Base-by-base conservation (phyloP, 73 alveolate species). In the Paramecium pentaurelia region DNA sequence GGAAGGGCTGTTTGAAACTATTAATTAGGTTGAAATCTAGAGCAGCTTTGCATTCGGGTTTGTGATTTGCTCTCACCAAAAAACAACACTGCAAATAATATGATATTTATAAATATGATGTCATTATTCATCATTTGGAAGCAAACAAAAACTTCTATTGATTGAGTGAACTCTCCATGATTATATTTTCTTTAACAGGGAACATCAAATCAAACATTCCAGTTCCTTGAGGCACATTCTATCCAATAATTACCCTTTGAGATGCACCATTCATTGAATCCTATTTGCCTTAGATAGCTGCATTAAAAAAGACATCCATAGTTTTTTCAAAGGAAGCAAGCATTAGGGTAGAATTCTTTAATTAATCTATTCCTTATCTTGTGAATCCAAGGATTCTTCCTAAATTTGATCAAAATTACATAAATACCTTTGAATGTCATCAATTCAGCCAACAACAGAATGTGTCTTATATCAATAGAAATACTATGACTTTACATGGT, bases 261-360 rank as follows among this genome's bases (percentile, higher is more conserved):
- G 94, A 89, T 28, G 75, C 94, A 42, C 94, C 92, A 71, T 89
- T 83, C 88, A 89, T 58, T 3, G 94, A 71, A 45, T 89, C 94
- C 9, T 70, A 14, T 51, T 83, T 89, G 3, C 92, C 94, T 47
- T 71, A 37, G 14, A 89, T 71, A 32, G 92, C 92, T 14, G 92
- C 94, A 71, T 89, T 71, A 47, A 71, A 89, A 22, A 89, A 71
- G 14, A 89, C 75, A 18, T 89, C 92, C 60, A 83, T 89, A 22
- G 94, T 89, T 42, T 89, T 89, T 49, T 89, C 94, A 71, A 89
- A 89, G 27, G 94, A 89, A 1, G 92, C 94, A 44, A 89, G 64
- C 94, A 89, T 71, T 25, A 89, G 37, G 4, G 94, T 42, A 8
- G 94, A 71, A 8, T 89, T 64, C 10, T 89, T 89, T 28, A 89